Evolutionary conservation across 2,329 filamentous ascomycete genomes (phyloP), one percentile per base, ranked within the genome.

Genomic region (Blastomyces emzantsi): DNA sequence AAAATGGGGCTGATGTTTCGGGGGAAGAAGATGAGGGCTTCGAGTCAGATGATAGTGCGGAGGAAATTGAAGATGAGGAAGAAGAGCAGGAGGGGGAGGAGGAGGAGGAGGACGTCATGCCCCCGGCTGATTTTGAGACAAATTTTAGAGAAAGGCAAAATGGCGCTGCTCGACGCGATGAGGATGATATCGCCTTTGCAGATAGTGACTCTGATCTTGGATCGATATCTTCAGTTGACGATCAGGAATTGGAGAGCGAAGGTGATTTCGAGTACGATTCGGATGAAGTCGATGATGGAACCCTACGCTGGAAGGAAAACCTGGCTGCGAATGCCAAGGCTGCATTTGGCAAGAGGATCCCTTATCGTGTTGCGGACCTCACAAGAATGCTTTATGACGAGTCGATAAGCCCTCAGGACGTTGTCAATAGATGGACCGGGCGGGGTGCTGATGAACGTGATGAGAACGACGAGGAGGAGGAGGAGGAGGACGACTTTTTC

Each of bases 201-300:
- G 94, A 99, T 72, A 96, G 91, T 71, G 95, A 99, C 75, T 99
- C 94, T 0, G 95, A 99, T 73, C 82, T 99, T 4, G 94, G 94
- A 7, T 96, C 93, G 3, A 77, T 97, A 67, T 96, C 90, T 9
- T 82, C 81, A 0, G 82, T 78, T 9, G 83, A 85, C 8, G 83
- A 84, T 25, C 81, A 82, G 64, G 80, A 83, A 39, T 67, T 82
- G 2, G 82, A 83, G 57, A 81, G 80, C 63, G 79, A 70, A 13
- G 82, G 85, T n/a, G 83, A 85, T 51, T 79, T 80, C 22, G 79
- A 81, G 19, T 77, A 80, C 8, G 77, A 79, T 11, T 73, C 76
- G 36, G 83, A 81, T 1, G 84, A 84, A 22, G 89, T 90, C 61
- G 90, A 93, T 58, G 87, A 89, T 49, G 88, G 87, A 2, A 87